phyloP scores from a whole-genome alignment of 768 basidiomycete genomes.

The Kwoniella dendrophila region DNA sequence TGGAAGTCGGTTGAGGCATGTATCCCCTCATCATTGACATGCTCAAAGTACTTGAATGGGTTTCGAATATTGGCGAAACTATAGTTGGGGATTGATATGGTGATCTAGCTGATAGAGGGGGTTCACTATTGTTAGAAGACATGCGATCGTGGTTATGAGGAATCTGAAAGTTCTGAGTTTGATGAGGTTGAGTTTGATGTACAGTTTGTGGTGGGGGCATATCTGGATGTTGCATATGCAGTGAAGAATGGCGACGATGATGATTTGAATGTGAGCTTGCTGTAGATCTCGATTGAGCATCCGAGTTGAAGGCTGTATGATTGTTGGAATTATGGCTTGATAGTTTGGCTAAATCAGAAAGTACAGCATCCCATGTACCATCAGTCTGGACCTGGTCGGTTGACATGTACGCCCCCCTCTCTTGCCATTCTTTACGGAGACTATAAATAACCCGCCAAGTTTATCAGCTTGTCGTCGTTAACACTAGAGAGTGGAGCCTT shows the following conservation, averaged over 20 bases:
- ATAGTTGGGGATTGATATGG: constrained; percentile 13
- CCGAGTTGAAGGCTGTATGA: background rate
- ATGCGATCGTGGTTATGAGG: background rate
- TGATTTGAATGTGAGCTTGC: constrained; percentile 15
- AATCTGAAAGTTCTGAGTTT: background rate
- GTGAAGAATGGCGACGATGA: constrained; percentile 11
- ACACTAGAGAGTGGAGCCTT: background rate
- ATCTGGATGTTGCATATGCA: constrained; percentile 7
- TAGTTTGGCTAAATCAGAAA: constrained; percentile 15
- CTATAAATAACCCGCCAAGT: constrained; percentile 6
- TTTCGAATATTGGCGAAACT: constrained; percentile 21
- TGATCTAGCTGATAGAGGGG: constrained; percentile 5
- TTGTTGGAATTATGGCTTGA: background rate
- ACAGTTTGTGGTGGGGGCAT: background rate
- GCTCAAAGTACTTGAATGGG: background rate
- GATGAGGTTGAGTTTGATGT: background rate
- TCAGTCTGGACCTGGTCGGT: constrained; percentile 5
- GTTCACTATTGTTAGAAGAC: background rate
- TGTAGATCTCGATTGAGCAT: constrained; percentile 16
- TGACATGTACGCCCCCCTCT: background rate
- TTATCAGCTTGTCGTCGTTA: background rate
- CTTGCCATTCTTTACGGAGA: constrained; percentile 39
- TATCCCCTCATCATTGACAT: constrained; percentile 13
- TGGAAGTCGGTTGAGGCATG: background rate
- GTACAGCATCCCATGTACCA: constrained; percentile 23